phyloP scores from a whole-genome alignment of 2,329 filamentous ascomycete genomes.

The Ophiostoma himal-ulmi region DNA sequence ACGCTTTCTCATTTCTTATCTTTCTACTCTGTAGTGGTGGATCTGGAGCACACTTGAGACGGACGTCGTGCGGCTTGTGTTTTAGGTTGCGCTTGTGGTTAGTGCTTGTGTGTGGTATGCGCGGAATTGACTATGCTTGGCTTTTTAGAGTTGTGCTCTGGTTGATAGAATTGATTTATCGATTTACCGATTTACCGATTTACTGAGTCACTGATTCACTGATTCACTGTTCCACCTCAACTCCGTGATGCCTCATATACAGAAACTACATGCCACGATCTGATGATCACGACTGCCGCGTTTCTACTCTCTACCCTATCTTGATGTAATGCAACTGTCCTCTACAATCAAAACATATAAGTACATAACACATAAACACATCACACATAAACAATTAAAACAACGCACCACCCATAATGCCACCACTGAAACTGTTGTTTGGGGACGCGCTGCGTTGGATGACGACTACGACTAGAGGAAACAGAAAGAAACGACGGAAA shows the following conservation, averaged over 20 bases:
- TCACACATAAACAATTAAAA: not conserved
- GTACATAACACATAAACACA: not conserved
- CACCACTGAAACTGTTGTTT: not conserved
- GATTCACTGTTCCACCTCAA: no score
- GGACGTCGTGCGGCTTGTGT: slow-evolving; percentile 30
- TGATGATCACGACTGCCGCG: not conserved
- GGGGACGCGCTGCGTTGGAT: not conserved
- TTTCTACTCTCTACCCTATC: not conserved
- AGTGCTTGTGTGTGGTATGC: not conserved
- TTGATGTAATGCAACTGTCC: no score
- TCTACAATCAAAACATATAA: no score
- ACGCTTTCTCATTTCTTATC: not conserved
- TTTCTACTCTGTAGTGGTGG: not conserved
- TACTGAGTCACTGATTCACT: not conserved
- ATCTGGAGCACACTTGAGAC: slow-evolving; percentile 29
- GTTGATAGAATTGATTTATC: not conserved
- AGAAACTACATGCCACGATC: not conserved
- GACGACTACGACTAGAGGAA: not conserved
- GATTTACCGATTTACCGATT: not conserved
- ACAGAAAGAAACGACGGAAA: not conserved
- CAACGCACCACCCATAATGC: no score
- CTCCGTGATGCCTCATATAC: not conserved
- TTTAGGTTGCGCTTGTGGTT: slow-evolving; percentile 26
- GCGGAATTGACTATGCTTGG: not conserved
- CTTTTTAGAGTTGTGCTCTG: not conserved